Evolutionary conservation across 495 filamentous ascomycete species (phyloP).

Genomic region (Bathelium albidoporum): DNA sequence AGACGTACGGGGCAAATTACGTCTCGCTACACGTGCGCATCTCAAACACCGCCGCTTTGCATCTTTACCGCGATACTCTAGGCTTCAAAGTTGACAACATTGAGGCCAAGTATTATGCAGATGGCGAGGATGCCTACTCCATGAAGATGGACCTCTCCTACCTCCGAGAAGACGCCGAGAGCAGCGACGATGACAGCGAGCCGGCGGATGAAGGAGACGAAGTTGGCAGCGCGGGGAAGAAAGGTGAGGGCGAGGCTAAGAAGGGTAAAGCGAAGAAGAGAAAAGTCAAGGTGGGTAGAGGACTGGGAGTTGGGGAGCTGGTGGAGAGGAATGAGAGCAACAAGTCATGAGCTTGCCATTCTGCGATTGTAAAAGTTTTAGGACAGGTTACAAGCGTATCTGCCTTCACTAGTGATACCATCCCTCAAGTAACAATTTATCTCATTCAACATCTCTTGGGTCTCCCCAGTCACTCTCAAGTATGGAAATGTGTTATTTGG

Average conservation of each 20-base stretch:
- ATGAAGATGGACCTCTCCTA: slow-evolving; percentile 78
- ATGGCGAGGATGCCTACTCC: slow-evolving; percentile 90
- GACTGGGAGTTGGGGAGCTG: slow-evolving; percentile 72
- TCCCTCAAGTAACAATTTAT: no score
- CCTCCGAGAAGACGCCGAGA: slow-evolving; percentile 39
- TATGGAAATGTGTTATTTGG: no score
- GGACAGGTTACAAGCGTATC: no score
- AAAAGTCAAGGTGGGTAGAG: slow-evolving; percentile 71
- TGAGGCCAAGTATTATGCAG: slow-evolving; percentile 93
- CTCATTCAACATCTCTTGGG: no score
- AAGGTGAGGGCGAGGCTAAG: slow-evolving; percentile 24
- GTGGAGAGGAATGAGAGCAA: slow-evolving; percentile 65
- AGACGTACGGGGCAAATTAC: slow-evolving; percentile 81
- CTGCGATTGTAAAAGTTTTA: not conserved
- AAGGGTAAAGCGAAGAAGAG: slow-evolving; percentile 38
- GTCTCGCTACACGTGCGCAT: slow-evolving; percentile 93
- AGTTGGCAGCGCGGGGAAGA: slow-evolving; percentile 33
- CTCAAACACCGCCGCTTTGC: slow-evolving; percentile 80
- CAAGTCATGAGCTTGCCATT: not conserved
- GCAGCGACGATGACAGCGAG: slow-evolving; percentile 44
- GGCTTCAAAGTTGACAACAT: slow-evolving; percentile 85
- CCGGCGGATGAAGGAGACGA: slow-evolving; percentile 32
- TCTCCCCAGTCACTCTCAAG: no score
- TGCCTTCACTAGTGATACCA: no score
- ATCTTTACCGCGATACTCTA: slow-evolving; percentile 85